Evolutionary conservation across 768 basidiomycete species (phyloP).

Genomic region (Boletus reticulatus): DNA sequence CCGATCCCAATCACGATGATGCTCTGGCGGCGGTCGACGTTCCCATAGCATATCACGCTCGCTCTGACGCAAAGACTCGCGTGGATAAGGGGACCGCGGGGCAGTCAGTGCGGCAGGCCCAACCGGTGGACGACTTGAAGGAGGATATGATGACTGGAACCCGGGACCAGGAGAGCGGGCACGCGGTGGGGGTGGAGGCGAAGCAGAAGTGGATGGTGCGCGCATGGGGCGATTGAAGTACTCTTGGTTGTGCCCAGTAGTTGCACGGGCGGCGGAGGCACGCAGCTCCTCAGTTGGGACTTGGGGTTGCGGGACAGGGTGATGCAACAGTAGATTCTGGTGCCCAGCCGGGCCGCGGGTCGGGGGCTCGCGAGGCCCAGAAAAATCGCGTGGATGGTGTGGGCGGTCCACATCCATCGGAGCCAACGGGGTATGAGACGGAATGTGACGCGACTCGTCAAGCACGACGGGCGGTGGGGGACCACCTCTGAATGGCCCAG

Average conservation of each 20-base stretch:
- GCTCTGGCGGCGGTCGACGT: constrained; percentile 47
- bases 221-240: constrained; percentile 54
- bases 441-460: constrained; percentile 68
- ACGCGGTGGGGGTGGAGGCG: constrained; percentile 53
- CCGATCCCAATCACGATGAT: constrained; percentile 54
- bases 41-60: constrained; percentile 64
- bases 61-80: constrained; percentile 43
- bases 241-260: constrained; percentile 49
- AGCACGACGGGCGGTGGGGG: constrained; percentile 80
- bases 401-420: constrained; percentile 75
- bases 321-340: constrained; percentile 61
- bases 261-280: constrained; percentile 35
- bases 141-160: constrained; percentile 48
- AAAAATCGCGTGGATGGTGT: constrained; percentile 54
- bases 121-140: constrained; percentile 44
- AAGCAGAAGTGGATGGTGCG: constrained; percentile 56
- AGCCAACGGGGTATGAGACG: constrained; percentile 68
- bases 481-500: constrained; percentile 78
- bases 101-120: constrained; percentile 53
- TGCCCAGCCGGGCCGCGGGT: constrained; percentile 56
- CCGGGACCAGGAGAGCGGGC: constrained; percentile 50
- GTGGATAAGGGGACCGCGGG: constrained; percentile 61
- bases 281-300: constrained; percentile 52
- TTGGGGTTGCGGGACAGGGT: constrained; percentile 62
- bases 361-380: constrained; percentile 42